phyloP scores from a whole-genome alignment of 78 protist species.

The Dictyostelium intermedium region DNA sequence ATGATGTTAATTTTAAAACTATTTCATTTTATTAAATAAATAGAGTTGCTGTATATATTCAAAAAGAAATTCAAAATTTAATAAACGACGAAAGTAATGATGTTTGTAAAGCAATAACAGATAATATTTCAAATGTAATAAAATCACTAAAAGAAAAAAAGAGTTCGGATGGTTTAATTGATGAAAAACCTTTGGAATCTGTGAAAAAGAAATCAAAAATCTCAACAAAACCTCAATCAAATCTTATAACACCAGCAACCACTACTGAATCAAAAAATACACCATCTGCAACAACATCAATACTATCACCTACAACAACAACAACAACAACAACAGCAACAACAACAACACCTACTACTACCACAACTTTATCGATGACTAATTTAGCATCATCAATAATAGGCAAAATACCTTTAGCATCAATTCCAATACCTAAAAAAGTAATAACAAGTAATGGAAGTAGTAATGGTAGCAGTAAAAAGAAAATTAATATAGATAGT shows the following conservation, averaged over 20 bases:
- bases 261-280: background rate
- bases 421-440: background rate
- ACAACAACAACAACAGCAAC: background rate
- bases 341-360: background rate
- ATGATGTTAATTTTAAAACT: too few relatives aligned
- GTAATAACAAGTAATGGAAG: background rate
- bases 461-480: background rate
- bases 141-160: conserved; percentile 10
- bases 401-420: background rate
- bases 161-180: background rate
- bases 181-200: background rate
- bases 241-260: background rate
- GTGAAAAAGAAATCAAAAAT: background rate
- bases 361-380: background rate
- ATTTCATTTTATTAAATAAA: background rate
- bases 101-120: background rate
- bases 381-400: background rate
- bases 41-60: background rate
- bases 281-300: background rate
- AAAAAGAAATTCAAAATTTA: conserved; percentile 38
- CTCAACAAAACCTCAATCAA: background rate
- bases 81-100: conserved; percentile 22
- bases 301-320: background rate
- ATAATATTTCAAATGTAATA: conserved; percentile 12
- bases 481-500: background rate